Conservation (phyloP, 306 rosid species). For the Citrullus mucosospermus region DNA sequence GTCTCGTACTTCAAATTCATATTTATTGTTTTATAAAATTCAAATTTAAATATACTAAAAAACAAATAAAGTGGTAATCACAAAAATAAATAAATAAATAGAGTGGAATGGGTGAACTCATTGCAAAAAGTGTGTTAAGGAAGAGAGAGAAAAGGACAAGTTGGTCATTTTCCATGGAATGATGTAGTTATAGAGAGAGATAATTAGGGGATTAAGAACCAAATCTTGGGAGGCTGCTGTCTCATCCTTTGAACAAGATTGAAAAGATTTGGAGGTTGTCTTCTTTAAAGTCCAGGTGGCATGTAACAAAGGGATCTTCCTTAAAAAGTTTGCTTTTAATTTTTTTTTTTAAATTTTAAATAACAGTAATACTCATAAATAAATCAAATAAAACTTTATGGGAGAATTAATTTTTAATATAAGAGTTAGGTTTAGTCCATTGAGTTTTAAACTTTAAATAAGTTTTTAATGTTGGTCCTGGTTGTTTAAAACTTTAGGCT, state of each 20-base stretch:
- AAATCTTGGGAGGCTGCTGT: background rate
- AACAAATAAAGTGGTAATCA: too few relatives aligned
- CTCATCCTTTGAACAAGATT: background rate
- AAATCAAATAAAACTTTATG: background rate
- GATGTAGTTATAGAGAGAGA: background rate
- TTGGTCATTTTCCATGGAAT: background rate
- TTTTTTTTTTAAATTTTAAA: background rate
- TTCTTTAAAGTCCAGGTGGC: constrained; percentile 3
- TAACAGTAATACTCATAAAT: too few relatives aligned
- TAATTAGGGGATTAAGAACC: background rate
- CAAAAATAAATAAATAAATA: too few relatives aligned
- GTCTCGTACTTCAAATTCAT: too few relatives aligned
- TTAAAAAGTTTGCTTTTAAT: background rate
- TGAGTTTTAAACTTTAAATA: background rate
- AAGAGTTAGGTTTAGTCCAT: background rate
- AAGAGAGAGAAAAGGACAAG: background rate
- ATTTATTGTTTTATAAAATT: too few relatives aligned
- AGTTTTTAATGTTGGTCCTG: background rate
- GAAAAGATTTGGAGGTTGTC: background rate
- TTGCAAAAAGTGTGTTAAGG: background rate
- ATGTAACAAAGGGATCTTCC: background rate
- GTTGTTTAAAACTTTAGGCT: background rate
- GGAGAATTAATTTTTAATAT: background rate
- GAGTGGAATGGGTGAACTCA: background rate
- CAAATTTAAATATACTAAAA: too few relatives aligned